These are phyloP conservation scores for Medicago ruthenica DNA, from an alignment of 306 rosid species.

Conservation along the genomic window DNA sequence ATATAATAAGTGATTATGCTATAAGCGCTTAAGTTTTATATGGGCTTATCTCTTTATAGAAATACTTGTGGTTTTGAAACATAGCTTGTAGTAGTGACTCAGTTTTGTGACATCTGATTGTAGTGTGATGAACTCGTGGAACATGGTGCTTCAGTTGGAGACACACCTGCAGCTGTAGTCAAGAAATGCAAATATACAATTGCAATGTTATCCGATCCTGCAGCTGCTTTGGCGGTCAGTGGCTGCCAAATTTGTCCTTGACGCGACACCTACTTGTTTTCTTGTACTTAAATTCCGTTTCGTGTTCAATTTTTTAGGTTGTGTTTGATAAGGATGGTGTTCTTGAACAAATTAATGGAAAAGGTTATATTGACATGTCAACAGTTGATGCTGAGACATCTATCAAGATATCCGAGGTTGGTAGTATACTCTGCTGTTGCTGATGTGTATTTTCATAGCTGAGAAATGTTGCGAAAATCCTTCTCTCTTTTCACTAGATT, in stretches of 20 bases:
- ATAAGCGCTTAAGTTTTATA: too few relatives aligned
- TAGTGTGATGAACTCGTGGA: conserved; percentile 75
- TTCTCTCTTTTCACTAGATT: conserved; percentile 6
- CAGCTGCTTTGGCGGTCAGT: conserved; percentile 78
- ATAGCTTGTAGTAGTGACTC: background rate
- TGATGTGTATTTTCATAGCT: background rate
- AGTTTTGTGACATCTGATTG: conserved; percentile 27
- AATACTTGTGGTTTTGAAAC: background rate
- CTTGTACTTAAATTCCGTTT: conserved; percentile 19
- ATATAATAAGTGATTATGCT: too few relatives aligned
- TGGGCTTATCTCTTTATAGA: too few relatives aligned
- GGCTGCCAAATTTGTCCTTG: conserved; percentile 1
- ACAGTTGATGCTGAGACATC: conserved; percentile 81
- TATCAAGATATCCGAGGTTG: conserved; percentile 75
- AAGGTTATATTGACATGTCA: conserved; percentile 82
- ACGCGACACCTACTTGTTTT: conserved; percentile 15
- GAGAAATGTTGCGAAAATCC: background rate
- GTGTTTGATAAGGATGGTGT: conserved; percentile 77
- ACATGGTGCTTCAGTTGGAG: conserved; percentile 74
- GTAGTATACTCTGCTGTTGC: conserved; percentile 38
- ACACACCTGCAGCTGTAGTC: conserved; percentile 77
- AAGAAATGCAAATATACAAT: conserved; percentile 81
- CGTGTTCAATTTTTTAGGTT: conserved; percentile 53
- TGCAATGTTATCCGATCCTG: conserved; percentile 82
- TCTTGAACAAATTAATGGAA: conserved; percentile 73